These are phyloP conservation scores for Iodosphaeria phyllophila DNA, from an alignment of 2,329 filamentous ascomycete species.

Conservation along the genomic window DNA sequence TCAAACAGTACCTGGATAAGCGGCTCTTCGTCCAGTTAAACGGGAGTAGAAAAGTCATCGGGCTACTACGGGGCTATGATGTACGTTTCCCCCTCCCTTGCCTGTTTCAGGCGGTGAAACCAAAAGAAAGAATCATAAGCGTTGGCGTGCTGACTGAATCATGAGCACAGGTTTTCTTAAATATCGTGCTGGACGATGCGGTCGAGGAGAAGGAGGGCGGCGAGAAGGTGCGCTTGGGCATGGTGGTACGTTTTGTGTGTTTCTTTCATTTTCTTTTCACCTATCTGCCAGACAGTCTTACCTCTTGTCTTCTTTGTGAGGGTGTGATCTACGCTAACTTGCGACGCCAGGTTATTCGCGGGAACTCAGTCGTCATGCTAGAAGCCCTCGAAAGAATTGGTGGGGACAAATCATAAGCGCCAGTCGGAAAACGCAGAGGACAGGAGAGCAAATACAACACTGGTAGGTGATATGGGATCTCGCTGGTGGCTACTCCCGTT, in stretches of 20 bases:
- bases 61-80: constrained; percentile 88
- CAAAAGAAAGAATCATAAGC: background rate
- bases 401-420: constrained; percentile 26
- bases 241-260: constrained; percentile 51
- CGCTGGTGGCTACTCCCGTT: too few relatives aligned
- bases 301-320: too few relatives aligned
- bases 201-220: constrained; percentile 86
- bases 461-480: too few relatives aligned
- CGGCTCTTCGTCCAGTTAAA: constrained; percentile 94
- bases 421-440: too few relatives aligned
- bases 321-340: background rate
- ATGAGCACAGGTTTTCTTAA: constrained; percentile 69
- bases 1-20: constrained; percentile 87
- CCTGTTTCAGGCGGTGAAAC: background rate
- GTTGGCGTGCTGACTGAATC: too few relatives aligned
- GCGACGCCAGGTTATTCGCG: constrained; percentile 73
- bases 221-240: constrained; percentile 78
- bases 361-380: constrained; percentile 96
- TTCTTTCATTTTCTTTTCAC: background rate
- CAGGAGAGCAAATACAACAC: too few relatives aligned
- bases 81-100: constrained; percentile 30
- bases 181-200: constrained; percentile 93
- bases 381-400: constrained; percentile 60
- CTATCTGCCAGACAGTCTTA: background rate
- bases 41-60: constrained; percentile 92